Base-by-base conservation (phyloP, 2,329 filamentous ascomycete genomes). In the Aphanocladium album region DNA sequence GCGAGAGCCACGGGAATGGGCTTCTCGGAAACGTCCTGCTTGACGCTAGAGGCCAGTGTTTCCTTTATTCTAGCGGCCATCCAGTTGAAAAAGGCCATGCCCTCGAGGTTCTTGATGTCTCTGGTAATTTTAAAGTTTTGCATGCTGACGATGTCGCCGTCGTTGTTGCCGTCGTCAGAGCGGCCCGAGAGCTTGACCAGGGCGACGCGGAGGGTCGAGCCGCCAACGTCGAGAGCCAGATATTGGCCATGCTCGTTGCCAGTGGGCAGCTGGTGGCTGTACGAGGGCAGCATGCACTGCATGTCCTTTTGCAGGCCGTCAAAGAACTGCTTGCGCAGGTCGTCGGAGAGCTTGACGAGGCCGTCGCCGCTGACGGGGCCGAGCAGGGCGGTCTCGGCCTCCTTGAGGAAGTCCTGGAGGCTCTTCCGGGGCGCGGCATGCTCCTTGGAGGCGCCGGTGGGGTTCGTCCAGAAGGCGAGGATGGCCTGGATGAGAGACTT, bases 211-310 rank as follows among this genome's bases (percentile, higher is more conserved):
- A 89, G 74, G 12, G 85, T 89, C 41, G 87, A 89, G 2, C 87
- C 87, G 41, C 87, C 87, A n/a, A 89, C 83, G 69, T 89, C 87
- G 41, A 88, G 75, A 23, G 85, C 83, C 57, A 89, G 74, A 69
- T 80, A 88, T 57, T 79, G 80, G 27, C 86, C 86, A 47, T 68
- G 71, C 68, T 89, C 86, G 51, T 76, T 70, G 56, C 86, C 86
- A n/a, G 73, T 79, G 1, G 86, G 86, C 6, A 89, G 76, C 64
- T 83, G 80, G 66, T 86, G 81, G 74, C 82, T 88, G 74, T 86
- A 88, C 14, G 85, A 87, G 2, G 85, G 85, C 21, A 88, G 77
- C 85, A 88, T 88, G 69, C 80, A 86, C 62, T 80, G 77, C 63
- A 78, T 72, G 67, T 84, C 80, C 35, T 74, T 76, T 63, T 79